These are phyloP conservation scores for Raphanus sativus DNA, from an alignment of 345 rosid species.

Conservation along the genomic window DNA sequence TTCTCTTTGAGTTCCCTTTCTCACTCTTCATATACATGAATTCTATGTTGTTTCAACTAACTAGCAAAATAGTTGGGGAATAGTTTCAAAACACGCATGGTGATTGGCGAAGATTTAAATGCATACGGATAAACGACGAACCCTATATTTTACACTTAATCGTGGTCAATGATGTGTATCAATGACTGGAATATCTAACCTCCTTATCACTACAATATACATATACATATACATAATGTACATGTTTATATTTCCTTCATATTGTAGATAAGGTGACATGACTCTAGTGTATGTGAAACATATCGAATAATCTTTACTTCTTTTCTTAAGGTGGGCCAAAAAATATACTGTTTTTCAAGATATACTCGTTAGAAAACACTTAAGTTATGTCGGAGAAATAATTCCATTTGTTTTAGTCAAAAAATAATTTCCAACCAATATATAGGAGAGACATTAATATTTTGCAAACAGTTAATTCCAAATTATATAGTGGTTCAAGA, in stretches of 20 bases:
- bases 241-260: neutral
- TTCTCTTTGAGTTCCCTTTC: slow-evolving; percentile 8
- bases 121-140: neutral
- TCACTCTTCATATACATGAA: too few species aligned
- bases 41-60: slow-evolving; percentile 3
- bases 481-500: slow-evolving; percentile 17
- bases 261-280: slow-evolving; percentile 6
- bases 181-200: neutral
- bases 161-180: neutral
- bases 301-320: slow-evolving; percentile 20
- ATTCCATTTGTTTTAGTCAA: neutral
- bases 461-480: neutral
- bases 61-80: neutral
- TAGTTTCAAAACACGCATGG: neutral
- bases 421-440: neutral
- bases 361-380: slow-evolving; percentile 13
- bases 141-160: neutral
- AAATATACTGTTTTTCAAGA: slow-evolving; percentile 17
- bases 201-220: neutral
- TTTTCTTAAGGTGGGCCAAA: slow-evolving; percentile 31
- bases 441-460: neutral
- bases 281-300: slow-evolving; percentile 21
- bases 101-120: neutral
- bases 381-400: slow-evolving; percentile 31
- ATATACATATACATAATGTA: neutral